These are phyloP conservation scores for Populus hybrid DNA, from an alignment of 441 rosid genomes.

Conservation along the genomic window DNA sequence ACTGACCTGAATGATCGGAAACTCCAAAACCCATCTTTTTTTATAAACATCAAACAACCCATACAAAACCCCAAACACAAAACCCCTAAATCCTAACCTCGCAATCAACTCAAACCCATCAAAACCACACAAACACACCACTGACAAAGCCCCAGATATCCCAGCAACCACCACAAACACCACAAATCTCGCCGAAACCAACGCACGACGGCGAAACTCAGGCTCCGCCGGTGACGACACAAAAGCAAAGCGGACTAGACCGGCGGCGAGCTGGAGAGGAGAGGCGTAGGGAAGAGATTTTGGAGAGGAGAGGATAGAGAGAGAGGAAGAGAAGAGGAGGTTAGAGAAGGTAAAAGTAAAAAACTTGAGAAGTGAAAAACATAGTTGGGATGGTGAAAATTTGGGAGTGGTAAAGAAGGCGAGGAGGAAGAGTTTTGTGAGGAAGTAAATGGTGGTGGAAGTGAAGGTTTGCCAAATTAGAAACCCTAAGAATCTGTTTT, in stretches of 20 bases:
- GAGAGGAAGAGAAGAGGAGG: slow-evolving; percentile 55
- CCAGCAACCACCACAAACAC: too few relatives aligned
- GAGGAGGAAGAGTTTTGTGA: slow-evolving; percentile 38
- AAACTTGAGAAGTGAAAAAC: slow-evolving; percentile 29
- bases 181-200: too few relatives aligned
- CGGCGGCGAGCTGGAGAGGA: slow-evolving; percentile 36
- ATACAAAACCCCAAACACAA: too few relatives aligned
- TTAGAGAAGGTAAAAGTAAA: slow-evolving; percentile 34
- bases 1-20: slow-evolving; percentile 84
- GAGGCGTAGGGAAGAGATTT: slow-evolving; percentile 39
- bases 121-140: too few relatives aligned
- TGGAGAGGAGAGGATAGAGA: slow-evolving; percentile 51
- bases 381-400: slow-evolving; percentile 7
- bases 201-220: too few relatives aligned
- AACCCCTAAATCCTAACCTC: too few relatives aligned
- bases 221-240: slow-evolving; percentile 27
- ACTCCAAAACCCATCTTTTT: slow-evolving; percentile 71
- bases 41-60: slow-evolving; percentile 47
- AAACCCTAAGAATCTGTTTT: slow-evolving; percentile 58
- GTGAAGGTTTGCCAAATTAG: slow-evolving; percentile 73
- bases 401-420: slow-evolving; percentile 16
- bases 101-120: too few relatives aligned
- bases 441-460: slow-evolving; percentile 46
- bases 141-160: too few relatives aligned
- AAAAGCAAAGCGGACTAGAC: slow-evolving; percentile 30